These are phyloP conservation scores for Phytophthora lateralis DNA, from an alignment of 352 stramenopile genomes.

Conservation along the genomic window DNA sequence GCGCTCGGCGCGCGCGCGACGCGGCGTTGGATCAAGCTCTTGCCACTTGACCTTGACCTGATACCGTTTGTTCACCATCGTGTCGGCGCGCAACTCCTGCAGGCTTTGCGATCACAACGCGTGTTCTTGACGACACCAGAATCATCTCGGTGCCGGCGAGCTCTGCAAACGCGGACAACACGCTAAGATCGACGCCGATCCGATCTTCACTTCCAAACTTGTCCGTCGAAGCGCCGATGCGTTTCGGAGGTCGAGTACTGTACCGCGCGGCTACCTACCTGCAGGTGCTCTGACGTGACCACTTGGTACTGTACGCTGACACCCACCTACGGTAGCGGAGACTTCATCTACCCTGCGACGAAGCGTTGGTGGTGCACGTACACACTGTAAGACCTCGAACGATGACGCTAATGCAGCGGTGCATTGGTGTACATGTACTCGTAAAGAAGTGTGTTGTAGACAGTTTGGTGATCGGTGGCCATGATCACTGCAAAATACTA, in stretches of 20 bases:
- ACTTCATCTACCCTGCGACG: constrained; percentile 1
- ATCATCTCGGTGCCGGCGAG: constrained; percentile 22
- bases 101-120: constrained; percentile 25
- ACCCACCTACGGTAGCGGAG: constrained; percentile 11
- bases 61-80: constrained; percentile 40
- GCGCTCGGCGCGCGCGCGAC: neutral
- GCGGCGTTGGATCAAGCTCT: neutral
- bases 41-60: constrained; percentile 24
- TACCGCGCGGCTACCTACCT: constrained; percentile 11
- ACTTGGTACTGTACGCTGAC: constrained; percentile 4
- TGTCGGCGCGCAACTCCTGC: constrained; percentile 39
- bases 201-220: constrained; percentile 28
- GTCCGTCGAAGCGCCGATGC: constrained; percentile 1
- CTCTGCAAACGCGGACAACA: constrained; percentile 21
- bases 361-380: neutral
- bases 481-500: neutral
- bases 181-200: constrained; percentile 1
- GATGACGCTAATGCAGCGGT: constrained; percentile 9
- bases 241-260: constrained; percentile 18
- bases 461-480: constrained; percentile 12
- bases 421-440: neutral
- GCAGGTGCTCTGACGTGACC: constrained; percentile 15
- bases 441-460: constrained; percentile 23
- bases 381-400: constrained; percentile 1
- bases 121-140: constrained; percentile 8